phyloP scores from a whole-genome alignment of 2,329 filamentous ascomycete species.

The Pseudogymnoascus sp. region DNA sequence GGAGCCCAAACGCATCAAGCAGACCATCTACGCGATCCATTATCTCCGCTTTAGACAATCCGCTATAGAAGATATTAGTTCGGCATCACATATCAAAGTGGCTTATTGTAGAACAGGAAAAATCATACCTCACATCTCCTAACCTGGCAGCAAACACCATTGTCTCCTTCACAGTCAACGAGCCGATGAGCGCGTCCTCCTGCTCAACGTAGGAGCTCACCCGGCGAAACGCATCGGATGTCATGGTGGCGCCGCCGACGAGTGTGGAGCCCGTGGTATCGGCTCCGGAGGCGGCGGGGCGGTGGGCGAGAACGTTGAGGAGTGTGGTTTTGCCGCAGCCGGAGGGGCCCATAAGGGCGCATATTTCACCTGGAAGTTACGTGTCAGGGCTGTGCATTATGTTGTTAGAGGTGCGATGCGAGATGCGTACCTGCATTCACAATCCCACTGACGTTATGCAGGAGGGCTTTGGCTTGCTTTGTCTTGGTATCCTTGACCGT shows the following conservation, averaged over 20 bases:
- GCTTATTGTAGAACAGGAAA: slow-evolving; percentile 43
- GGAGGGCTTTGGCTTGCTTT: slow-evolving; percentile 54
- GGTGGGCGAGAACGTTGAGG: slow-evolving; percentile 67
- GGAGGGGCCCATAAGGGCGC: slow-evolving; percentile 74
- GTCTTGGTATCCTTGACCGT: slow-evolving; percentile 64
- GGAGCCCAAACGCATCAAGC: slow-evolving; percentile 65
- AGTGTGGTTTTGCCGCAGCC: slow-evolving; percentile 76
- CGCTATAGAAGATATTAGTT: slow-evolving; percentile 22
- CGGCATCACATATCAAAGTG: neutral
- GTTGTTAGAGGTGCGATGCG: neutral
- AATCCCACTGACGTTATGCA: slow-evolving; percentile 55
- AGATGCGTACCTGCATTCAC: slow-evolving; percentile 49
- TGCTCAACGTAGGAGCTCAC: slow-evolving; percentile 78
- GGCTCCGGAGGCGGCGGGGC: slow-evolving; percentile 43
- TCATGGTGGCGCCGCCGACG: slow-evolving; percentile 54
- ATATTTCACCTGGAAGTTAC: slow-evolving; percentile 52
- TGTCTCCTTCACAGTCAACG: slow-evolving; percentile 72
- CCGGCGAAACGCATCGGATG: slow-evolving; percentile 49
- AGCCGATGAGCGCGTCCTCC: slow-evolving; percentile 76
- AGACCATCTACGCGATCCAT: slow-evolving; percentile 57
- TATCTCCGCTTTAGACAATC: slow-evolving; percentile 45
- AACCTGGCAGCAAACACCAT: slow-evolving; percentile 70
- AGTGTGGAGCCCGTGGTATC: slow-evolving; percentile 47
- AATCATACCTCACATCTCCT: neutral
- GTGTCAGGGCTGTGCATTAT: neutral